A percentile compares a stretch with the other conserved stretches of the same genome.
These are phyloP conservation scores for Debaryomyces prosopidis DNA, from an alignment of 805 yeast species.

Conservation along the genomic window DNA sequence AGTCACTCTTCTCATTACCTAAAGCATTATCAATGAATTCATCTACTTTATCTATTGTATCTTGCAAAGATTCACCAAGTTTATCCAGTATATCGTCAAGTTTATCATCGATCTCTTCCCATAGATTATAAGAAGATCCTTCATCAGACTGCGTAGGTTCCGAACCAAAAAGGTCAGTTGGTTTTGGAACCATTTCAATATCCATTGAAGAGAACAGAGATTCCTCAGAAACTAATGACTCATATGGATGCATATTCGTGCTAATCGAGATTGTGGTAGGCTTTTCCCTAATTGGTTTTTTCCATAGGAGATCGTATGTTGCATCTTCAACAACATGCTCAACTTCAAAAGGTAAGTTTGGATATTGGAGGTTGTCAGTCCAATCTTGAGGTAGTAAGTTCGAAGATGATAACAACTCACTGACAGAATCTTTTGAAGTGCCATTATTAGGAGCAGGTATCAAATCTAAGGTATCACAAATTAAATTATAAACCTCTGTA, in stretches of 20 bases:
- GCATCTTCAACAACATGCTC: conserved; percentile 48
- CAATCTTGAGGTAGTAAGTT: conserved; percentile 39
- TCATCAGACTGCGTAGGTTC: not conserved
- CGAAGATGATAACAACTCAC: conserved; percentile 14
- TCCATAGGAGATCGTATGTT: conserved; percentile 51
- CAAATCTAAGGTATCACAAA: conserved; percentile 62
- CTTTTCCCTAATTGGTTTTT: conserved; percentile 9
- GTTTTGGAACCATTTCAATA: conserved; percentile 23
- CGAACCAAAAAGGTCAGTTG: conserved; percentile 20
- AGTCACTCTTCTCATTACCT: conserved; percentile 5
- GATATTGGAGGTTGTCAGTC: conserved; percentile 50
- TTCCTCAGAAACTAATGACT: conserved; percentile 25
- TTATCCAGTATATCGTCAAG: conserved; percentile 16
- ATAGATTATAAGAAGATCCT: conserved; percentile 4
- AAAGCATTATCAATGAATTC: conserved; percentile 12
- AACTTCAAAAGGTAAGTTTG: conserved; percentile 48
- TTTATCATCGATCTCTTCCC: conserved; percentile 15
- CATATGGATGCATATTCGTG: conserved; percentile 23
- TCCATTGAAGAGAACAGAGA: conserved; percentile 14
- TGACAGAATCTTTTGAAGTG: conserved; percentile 24
- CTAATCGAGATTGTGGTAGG: conserved; percentile 15
- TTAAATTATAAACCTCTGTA: conserved; percentile 68
- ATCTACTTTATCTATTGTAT: conserved; percentile 14
- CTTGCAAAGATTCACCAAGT: conserved; percentile 15
- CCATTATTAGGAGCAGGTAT: conserved; percentile 65